A percentile compares a stretch with the other conserved stretches of the same genome.
These are phyloP conservation scores for Trypanosoma melophagium DNA, from an alignment of 208 protist genomes.

Conservation along the genomic window DNA sequence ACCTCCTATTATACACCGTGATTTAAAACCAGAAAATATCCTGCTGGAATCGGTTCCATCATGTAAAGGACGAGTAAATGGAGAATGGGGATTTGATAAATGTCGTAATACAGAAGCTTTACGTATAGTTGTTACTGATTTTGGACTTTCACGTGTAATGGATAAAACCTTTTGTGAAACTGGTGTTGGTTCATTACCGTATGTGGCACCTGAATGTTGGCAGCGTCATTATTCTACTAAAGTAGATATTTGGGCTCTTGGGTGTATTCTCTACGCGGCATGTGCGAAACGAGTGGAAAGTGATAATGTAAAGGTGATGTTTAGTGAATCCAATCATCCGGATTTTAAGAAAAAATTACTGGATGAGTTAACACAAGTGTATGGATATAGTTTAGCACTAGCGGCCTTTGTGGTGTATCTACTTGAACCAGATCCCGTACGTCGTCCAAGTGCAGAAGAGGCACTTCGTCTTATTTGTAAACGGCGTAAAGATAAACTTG, in stretches of 20 bases:
- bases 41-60: constrained; percentile 62
- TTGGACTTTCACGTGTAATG: constrained; percentile 70
- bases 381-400: constrained; percentile 48
- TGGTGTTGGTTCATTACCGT: constrained; percentile 72
- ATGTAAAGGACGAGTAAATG: not conserved
- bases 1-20: constrained; percentile 73
- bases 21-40: constrained; percentile 89
- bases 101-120: constrained; percentile 22
- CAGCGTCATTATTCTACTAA: constrained; percentile 94
- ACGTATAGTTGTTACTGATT: constrained; percentile 67
- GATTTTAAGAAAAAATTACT: constrained; percentile 41
- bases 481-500: constrained; percentile 6
- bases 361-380: constrained; percentile 44
- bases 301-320: constrained; percentile 64
- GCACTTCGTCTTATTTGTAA: constrained; percentile 34
- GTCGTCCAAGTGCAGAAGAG: constrained; percentile 41
- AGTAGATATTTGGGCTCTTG: constrained; percentile 99
- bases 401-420: constrained; percentile 42
- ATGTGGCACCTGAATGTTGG: constrained; percentile 81
- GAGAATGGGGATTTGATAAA: not conserved
- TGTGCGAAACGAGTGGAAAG: constrained; percentile 56
- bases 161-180: constrained; percentile 71
- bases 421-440: constrained; percentile 39
- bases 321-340: constrained; percentile 43
- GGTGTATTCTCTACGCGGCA: constrained; percentile 96